Conservation (phyloP, 2,329 filamentous ascomycete genomes). For the Scedosporium boydii region DNA sequence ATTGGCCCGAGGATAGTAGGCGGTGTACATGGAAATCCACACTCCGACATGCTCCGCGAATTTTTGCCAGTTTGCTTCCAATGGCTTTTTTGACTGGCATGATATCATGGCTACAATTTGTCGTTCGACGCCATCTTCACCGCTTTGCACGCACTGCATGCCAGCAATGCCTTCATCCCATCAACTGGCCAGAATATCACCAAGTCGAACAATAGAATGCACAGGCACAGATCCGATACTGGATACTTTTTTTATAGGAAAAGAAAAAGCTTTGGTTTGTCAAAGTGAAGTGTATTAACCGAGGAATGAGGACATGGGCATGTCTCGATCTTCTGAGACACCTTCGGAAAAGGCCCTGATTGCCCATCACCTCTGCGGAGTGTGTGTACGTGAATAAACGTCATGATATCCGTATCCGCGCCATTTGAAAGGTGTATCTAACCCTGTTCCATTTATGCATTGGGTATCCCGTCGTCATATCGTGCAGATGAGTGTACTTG, state of each 20-base stretch:
- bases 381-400: background rate
- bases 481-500: background rate
- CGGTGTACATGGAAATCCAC: background rate
- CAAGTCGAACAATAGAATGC: background rate
- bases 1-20: background rate
- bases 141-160: background rate
- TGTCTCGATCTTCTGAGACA: background rate
- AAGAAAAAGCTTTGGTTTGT: no score
- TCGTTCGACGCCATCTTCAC: slow-evolving; percentile 2
- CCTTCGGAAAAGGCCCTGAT: background rate
- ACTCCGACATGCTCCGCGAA: no score
- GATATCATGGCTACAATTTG: background rate
- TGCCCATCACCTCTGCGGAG: background rate
- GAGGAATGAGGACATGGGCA: no score
- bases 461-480: background rate
- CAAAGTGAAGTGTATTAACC: no score
- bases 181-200: background rate
- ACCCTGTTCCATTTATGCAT: slow-evolving; percentile 1
- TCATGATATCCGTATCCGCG: background rate
- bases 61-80: background rate
- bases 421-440: background rate
- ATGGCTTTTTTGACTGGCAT: background rate
- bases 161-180: background rate
- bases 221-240: background rate
- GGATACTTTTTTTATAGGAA: background rate